These are phyloP conservation scores for Ascochyta lentis DNA, from an alignment of 2,329 filamentous ascomycete species.

Conservation along the genomic window DNA sequence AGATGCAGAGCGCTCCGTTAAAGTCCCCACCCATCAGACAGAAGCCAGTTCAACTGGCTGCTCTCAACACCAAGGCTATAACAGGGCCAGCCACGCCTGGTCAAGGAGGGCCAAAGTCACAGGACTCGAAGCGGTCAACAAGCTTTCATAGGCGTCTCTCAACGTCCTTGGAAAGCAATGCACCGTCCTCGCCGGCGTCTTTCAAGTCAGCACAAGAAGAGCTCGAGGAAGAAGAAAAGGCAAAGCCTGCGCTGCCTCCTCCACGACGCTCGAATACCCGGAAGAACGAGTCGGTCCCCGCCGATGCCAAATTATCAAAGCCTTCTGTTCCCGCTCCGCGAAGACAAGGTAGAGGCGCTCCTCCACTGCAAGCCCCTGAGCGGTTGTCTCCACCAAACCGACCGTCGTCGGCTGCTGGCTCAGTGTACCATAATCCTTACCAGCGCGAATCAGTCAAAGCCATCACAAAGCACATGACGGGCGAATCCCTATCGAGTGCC, in stretches of 20 bases:
- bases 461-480: slow-evolving; percentile 58
- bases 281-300: slow-evolving; percentile 16
- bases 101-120: slow-evolving; percentile 30
- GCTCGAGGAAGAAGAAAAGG: slow-evolving; percentile 37
- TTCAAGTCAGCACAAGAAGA: slow-evolving; percentile 47
- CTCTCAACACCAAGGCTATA: slow-evolving; percentile 25
- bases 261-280: slow-evolving; percentile 40
- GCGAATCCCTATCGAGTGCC: slow-evolving; percentile 73
- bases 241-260: slow-evolving; percentile 45
- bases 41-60: slow-evolving; percentile 33
- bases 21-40: slow-evolving; percentile 35
- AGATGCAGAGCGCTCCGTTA: slow-evolving; percentile 29
- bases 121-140: slow-evolving; percentile 30
- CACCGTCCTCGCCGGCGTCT: slow-evolving; percentile 40
- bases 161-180: slow-evolving; percentile 37
- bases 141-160: slow-evolving; percentile 30
- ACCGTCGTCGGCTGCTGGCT: slow-evolving; percentile 34
- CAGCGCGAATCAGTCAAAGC: slow-evolving; percentile 46
- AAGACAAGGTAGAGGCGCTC: slow-evolving; percentile 17
- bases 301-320: slow-evolving; percentile 12
- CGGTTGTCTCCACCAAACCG: slow-evolving; percentile 29
- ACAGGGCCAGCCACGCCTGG: slow-evolving; percentile 29
- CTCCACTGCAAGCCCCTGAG: slow-evolving; percentile 31
- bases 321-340: slow-evolving; percentile 10
- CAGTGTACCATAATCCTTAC: slow-evolving; percentile 50